Evolutionary conservation across 805 yeast genomes (phyloP).

Genomic region (Sugiyamaella floridensis): DNA sequence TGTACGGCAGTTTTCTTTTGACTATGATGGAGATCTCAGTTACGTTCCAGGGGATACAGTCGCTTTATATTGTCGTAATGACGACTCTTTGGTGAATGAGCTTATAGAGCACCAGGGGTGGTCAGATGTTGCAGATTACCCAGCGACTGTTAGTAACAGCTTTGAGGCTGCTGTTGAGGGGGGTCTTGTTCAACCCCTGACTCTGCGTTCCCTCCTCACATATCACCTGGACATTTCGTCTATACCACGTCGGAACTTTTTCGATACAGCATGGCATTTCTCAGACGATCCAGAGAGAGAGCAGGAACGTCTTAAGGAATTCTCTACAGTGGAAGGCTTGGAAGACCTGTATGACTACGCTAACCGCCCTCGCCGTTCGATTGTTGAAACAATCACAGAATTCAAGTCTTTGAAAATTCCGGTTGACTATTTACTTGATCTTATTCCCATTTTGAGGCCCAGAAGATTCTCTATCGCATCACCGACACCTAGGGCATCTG

Average conservation of each 20-base stretch:
- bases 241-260: constrained; percentile 80
- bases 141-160: constrained; percentile 35
- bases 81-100: constrained; percentile 51
- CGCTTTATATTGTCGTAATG: constrained; percentile 69
- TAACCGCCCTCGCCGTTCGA: constrained; percentile 85
- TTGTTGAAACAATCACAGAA: constrained; percentile 76
- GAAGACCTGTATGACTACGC: constrained; percentile 86
- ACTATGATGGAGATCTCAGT: constrained; percentile 24
- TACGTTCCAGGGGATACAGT: constrained; percentile 78
- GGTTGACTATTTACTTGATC: constrained; percentile 62
- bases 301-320: constrained; percentile 65
- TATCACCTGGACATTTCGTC: constrained; percentile 78
- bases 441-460: constrained; percentile 73
- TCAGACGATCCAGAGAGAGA: constrained; percentile 63
- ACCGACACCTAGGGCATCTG: constrained; percentile 7
- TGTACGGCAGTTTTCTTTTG: constrained; percentile 57
- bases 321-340: constrained; percentile 58
- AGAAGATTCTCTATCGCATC: constrained; percentile 84
- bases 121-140: constrained; percentile 62
- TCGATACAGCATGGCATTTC: constrained; percentile 67
- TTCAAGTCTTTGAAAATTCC: constrained; percentile 75
- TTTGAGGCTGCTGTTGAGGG: constrained; percentile 25
- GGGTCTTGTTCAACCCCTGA: constrained; percentile 53
- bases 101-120: constrained; percentile 68
- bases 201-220: constrained; percentile 63